Conservation (phyloP, 2,329 filamentous ascomycete genomes). For the Fusarium nygamai region DNA sequence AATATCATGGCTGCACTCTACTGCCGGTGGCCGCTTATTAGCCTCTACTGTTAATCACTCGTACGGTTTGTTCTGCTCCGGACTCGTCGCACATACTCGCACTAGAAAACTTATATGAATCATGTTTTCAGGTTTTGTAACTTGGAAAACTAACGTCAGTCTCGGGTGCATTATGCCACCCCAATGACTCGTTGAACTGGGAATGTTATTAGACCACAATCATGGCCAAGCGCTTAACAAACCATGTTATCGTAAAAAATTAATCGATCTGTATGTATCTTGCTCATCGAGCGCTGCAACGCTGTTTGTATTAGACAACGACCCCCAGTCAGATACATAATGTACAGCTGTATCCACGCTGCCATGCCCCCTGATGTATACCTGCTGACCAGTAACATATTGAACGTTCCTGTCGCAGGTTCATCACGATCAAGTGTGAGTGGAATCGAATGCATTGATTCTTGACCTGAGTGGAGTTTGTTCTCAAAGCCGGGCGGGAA, state of each 20-base stretch:
- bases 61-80: neutral
- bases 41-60: neutral
- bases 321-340: neutral
- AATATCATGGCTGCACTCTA: constrained; percentile 7
- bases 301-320: neutral
- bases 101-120: neutral
- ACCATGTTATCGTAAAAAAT: neutral
- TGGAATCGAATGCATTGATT: constrained; percentile 25
- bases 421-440: constrained; percentile 38
- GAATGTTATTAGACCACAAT: constrained; percentile 20
- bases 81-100: neutral
- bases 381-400: neutral
- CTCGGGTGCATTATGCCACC: constrained; percentile 4
- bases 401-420: constrained; percentile 17
- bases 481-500: constrained; percentile 25
- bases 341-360: neutral
- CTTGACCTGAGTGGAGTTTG: constrained; percentile 25
- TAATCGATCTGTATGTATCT: neutral
- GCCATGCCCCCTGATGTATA: neutral
- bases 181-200: neutral
- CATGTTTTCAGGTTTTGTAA: neutral
- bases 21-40: neutral
- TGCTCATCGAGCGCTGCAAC: neutral
- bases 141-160: neutral
- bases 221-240: constrained; percentile 24